A percentile compares a stretch with the other conserved stretches of the same genome.
These are phyloP conservation scores for Plectosphaerella cucumerina DNA, from an alignment of 2,329 filamentous ascomycete genomes.

Conservation along the genomic window DNA sequence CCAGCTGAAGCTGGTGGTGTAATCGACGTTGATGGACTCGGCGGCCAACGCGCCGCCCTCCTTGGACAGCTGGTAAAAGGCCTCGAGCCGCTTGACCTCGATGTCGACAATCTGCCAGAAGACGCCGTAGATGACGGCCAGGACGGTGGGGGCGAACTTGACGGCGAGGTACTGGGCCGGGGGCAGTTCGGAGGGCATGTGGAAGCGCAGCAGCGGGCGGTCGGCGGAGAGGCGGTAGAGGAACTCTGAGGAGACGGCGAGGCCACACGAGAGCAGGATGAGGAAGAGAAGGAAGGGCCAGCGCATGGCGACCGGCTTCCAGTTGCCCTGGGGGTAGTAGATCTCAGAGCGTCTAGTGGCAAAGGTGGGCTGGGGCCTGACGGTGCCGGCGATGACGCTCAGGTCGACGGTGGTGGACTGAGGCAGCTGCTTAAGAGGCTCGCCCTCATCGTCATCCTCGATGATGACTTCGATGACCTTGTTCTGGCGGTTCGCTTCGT, in stretches of 20 bases:
- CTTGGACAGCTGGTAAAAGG: conserved; percentile 62
- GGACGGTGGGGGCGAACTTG: conserved; percentile 59
- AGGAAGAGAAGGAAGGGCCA: conserved; percentile 55
- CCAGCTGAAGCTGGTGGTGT: conserved; percentile 65
- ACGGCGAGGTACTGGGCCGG: conserved; percentile 54
- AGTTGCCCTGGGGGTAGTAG: conserved; percentile 61
- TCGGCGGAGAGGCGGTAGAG: conserved; percentile 46
- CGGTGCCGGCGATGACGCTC: conserved; percentile 44
- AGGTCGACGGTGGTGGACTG: conserved; percentile 39
- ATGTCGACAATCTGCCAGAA: conserved; percentile 64
- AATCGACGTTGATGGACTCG: conserved; percentile 70
- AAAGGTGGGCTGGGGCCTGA: conserved; percentile 32
- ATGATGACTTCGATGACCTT: conserved; percentile 57
- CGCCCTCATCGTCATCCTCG: conserved; percentile 24
- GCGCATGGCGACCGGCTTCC: conserved; percentile 63
- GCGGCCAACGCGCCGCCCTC: conserved; percentile 56
- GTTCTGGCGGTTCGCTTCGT: conserved; percentile 55
- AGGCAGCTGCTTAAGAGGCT: conserved; percentile 15
- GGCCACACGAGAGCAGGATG: conserved; percentile 46
- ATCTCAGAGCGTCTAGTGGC: conserved; percentile 39
- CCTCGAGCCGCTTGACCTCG: conserved; percentile 62
- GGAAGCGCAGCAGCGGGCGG: conserved; percentile 45
- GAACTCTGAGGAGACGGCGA: conserved; percentile 51
- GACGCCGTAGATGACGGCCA: conserved; percentile 59
- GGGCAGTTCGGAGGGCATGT: conserved; percentile 43